Evolutionary conservation across 371 early-diverging fungal genomes (phyloP).

Genomic region (Mucor sp.): DNA sequence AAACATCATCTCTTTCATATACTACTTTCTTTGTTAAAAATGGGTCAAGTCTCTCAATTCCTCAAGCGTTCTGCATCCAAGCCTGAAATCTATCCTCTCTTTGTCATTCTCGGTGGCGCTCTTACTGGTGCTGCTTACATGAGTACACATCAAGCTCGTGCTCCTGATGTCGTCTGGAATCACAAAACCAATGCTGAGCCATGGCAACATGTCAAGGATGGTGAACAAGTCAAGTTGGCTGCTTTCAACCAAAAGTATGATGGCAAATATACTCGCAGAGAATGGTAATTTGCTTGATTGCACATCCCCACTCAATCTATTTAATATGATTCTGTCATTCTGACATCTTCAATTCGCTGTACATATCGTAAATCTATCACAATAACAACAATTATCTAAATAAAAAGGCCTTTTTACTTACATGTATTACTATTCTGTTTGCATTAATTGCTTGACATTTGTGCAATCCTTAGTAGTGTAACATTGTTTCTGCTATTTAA

Average conservation of each 20-base stretch:
- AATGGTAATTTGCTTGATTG: slow-evolving; percentile 14
- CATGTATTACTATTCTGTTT: background rate
- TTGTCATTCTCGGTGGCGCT: slow-evolving; percentile 33
- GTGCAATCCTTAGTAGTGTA: background rate
- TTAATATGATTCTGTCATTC: background rate
- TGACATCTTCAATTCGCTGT: background rate
- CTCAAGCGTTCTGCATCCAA: slow-evolving; percentile 25
- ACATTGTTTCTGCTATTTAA: background rate
- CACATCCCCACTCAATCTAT: background rate
- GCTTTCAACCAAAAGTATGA: slow-evolving; percentile 38
- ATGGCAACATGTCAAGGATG: slow-evolving; percentile 42
- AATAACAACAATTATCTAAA: background rate
- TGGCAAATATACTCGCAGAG: slow-evolving; percentile 29
- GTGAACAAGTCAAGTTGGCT: slow-evolving; percentile 39
- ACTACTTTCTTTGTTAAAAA: slow-evolving; percentile 2
- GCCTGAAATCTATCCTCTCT: slow-evolving; percentile 41
- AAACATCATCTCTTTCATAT: background rate
- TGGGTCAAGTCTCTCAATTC: slow-evolving; percentile 25
- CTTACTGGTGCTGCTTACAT: slow-evolving; percentile 31
- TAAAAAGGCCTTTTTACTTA: background rate
- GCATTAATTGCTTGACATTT: background rate
- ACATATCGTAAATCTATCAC: background rate
- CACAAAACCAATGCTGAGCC: slow-evolving; percentile 34
- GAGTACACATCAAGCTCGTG: slow-evolving; percentile 25
- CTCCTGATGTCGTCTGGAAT: slow-evolving; percentile 48